These are phyloP conservation scores for Alloteropsis semialata DNA, from an alignment of 176 grass and related monocot genomes.

Conservation along the genomic window DNA sequence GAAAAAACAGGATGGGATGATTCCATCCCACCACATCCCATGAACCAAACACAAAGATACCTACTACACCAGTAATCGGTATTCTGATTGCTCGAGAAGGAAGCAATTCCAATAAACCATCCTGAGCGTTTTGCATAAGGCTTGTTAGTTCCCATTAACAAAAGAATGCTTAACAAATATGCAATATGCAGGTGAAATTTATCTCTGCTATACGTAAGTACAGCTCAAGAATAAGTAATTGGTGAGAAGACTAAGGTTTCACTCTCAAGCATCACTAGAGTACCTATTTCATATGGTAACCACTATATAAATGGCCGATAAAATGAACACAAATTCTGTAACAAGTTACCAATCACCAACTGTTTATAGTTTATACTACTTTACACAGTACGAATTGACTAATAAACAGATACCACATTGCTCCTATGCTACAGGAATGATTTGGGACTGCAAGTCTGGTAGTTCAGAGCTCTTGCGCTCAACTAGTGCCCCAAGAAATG, in stretches of 20 bases:
- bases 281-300: neutral
- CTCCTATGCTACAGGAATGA: neutral
- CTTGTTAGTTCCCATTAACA: neutral
- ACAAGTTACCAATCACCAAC: too few relatives aligned
- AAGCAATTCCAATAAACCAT: neutral
- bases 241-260: neutral
- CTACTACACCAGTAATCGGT: neutral
- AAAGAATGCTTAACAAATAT: neutral
- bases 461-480: neutral
- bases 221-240: neutral
- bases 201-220: neutral
- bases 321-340: too few relatives aligned
- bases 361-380: too few relatives aligned
- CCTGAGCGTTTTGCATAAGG: neutral
- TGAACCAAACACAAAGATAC: too few relatives aligned
- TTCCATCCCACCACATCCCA: too few relatives aligned
- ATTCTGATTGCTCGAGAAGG: constrained; percentile 5
- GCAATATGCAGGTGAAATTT: neutral
- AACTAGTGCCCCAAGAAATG: neutral
- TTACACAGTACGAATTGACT: too few relatives aligned
- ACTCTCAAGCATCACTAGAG: neutral
- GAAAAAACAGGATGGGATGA: too few relatives aligned
- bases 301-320: neutral
- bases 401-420: too few relatives aligned
- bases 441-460: neutral